Conservation (phyloP, 805 yeast genomes). For the Ascoidea rubescens region DNA sequence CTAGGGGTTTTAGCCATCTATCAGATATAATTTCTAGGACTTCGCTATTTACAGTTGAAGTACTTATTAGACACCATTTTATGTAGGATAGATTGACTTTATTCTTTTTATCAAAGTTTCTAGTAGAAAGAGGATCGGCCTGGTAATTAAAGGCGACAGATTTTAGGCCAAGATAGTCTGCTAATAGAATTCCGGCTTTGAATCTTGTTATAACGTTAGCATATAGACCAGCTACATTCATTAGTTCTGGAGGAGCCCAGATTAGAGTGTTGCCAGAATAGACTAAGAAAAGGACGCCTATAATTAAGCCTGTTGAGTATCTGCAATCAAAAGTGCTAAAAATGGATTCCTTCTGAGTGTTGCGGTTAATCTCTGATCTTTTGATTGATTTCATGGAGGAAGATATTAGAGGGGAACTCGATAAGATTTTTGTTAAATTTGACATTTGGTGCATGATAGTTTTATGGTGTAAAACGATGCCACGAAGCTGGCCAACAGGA, state of each 20-base stretch:
- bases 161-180: slow-evolving; percentile 81
- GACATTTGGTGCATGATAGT: slow-evolving; percentile 84
- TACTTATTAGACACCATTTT: slow-evolving; percentile 81
- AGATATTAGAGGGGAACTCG: slow-evolving; percentile 35
- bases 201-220: slow-evolving; percentile 66
- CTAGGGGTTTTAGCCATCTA: slow-evolving; percentile 83
- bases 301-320: slow-evolving; percentile 69
- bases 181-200: slow-evolving; percentile 59
- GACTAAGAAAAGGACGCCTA: slow-evolving; percentile 69
- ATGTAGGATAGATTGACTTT: slow-evolving; percentile 69
- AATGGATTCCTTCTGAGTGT: slow-evolving; percentile 44
- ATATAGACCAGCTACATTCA: slow-evolving; percentile 75
- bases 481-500: slow-evolving; percentile 82
- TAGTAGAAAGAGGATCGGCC: slow-evolving; percentile 70
- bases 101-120: slow-evolving; percentile 63
- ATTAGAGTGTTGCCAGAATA: slow-evolving; percentile 73
- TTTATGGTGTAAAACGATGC: slow-evolving; percentile 84
- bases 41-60: slow-evolving; percentile 84
- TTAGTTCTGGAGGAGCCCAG: slow-evolving; percentile 62
- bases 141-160: slow-evolving; percentile 89
- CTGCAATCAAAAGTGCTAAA: slow-evolving; percentile 46
- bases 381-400: slow-evolving; percentile 1
- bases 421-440: slow-evolving; percentile 52
- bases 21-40: slow-evolving; percentile 80
- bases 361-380: slow-evolving; percentile 26